phyloP scores from a whole-genome alignment of 106 monocot genomes.

The Dioscorea alata region DNA sequence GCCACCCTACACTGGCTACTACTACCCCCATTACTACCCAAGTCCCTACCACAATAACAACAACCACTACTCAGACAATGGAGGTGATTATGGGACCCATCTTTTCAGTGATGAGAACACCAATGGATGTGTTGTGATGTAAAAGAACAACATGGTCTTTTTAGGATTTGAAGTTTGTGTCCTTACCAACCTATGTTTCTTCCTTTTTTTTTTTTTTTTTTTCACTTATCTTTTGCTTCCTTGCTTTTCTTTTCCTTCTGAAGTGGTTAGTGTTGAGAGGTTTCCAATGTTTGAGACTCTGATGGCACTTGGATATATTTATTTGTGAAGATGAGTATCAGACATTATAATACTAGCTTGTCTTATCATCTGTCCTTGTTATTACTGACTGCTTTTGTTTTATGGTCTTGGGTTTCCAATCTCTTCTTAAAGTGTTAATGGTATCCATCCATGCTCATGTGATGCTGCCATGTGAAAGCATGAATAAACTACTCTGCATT shows the following conservation, averaged over 20 bases:
- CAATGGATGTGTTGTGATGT: constrained; percentile 73
- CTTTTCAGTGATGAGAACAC: constrained; percentile 94
- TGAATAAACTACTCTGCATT: constrained; percentile 3
- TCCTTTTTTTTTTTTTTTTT: constrained; percentile 6
- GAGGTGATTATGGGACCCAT: constrained; percentile 40
- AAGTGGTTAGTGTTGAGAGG: constrained; percentile 7
- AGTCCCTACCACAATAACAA: constrained; percentile 11
- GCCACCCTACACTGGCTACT: constrained; percentile 63
- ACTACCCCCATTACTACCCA: constrained; percentile 22
- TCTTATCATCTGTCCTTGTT: constrained; percentile 18
- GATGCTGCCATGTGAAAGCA: constrained; percentile 6
- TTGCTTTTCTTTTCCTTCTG: constrained; percentile 9
- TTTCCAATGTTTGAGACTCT: constrained; percentile 2
- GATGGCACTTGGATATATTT: constrained; percentile 1
- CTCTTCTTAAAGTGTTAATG: constrained; percentile 15
- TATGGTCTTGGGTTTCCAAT: constrained; percentile 11
- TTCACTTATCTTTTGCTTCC: constrained; percentile 2
- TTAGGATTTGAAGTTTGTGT: not conserved
- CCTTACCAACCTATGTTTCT: not conserved
- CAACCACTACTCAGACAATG: constrained; percentile 8
- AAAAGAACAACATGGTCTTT: constrained; percentile 5
- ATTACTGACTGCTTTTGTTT: constrained; percentile 12
- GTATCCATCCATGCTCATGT: constrained; percentile 12
- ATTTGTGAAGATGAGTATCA: not conserved
- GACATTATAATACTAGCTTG: constrained; percentile 14